Percentiles rank a stretch among this genome's conserved stretches.
These are phyloP conservation scores for Coriolopsis trogii DNA, from an alignment of 1,284 basidiomycete genomes.

Conservation along the genomic window DNA sequence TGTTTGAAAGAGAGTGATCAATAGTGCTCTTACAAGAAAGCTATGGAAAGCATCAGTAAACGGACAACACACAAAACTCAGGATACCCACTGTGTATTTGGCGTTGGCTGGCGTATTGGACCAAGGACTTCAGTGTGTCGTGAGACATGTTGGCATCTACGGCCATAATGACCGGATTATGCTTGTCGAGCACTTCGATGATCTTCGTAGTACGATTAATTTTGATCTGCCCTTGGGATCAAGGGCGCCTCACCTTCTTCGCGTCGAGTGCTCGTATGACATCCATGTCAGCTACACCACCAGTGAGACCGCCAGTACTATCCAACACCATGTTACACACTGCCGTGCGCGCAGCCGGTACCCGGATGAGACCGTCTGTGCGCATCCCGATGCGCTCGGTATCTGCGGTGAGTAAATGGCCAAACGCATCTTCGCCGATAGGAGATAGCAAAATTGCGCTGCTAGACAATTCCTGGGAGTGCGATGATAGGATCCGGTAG, in stretches of 20 bases:
- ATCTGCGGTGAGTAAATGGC: constrained; percentile 61
- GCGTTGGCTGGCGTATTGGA: constrained; percentile 50
- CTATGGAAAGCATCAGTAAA: constrained; percentile 1
- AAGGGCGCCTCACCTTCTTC: constrained; percentile 44
- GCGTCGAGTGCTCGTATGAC: constrained; percentile 60
- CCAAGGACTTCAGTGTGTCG: constrained; percentile 52
- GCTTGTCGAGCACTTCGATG: constrained; percentile 42
- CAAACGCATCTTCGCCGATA: constrained; percentile 73
- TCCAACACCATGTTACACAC: constrained; percentile 89
- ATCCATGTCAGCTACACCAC: constrained; percentile 92
- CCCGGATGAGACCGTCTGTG: constrained; percentile 72
- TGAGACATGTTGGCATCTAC: constrained; percentile 83
- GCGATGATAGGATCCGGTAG: constrained; percentile 56
- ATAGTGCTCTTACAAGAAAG: constrained; percentile 17
- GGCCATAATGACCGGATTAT: constrained; percentile 65
- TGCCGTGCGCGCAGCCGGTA: constrained; percentile 56
- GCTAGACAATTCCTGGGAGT: constrained; percentile 34
- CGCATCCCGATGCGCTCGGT: constrained; percentile 72
- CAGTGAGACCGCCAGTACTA: constrained; percentile 68
- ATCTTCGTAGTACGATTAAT: constrained; percentile 36
- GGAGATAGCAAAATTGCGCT: constrained; percentile 61
- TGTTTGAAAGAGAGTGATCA: background rate
- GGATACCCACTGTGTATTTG: constrained; percentile 54
- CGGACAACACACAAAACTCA: background rate
- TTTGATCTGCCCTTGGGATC: background rate